Conservation (phyloP, 495 filamentous ascomycete species). For the Acidiella bohemica region DNA sequence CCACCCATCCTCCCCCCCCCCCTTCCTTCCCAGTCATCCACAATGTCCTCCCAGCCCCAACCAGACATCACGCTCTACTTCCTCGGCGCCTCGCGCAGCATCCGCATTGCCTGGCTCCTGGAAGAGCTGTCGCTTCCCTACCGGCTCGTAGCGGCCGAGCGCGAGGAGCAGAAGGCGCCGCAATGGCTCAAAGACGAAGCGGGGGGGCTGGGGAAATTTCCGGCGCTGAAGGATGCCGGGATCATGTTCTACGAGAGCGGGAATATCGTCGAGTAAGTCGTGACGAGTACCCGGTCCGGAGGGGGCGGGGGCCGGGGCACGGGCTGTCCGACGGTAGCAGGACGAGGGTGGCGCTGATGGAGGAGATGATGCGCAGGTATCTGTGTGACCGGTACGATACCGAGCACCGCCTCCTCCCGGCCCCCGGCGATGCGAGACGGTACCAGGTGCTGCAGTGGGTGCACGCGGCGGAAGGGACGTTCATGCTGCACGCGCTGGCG, state of each 20-base stretch:
- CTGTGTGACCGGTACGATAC: conserved; percentile 30
- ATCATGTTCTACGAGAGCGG: conserved; percentile 30
- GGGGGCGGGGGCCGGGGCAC: too few relatives aligned
- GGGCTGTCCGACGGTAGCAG: too few relatives aligned
- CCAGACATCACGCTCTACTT: conserved; percentile 34
- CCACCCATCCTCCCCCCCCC: too few relatives aligned
- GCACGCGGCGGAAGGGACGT: conserved; percentile 31
- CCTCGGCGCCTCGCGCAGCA: conserved; percentile 32
- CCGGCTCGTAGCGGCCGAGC: conserved; percentile 21
- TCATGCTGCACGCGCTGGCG: conserved; percentile 28
- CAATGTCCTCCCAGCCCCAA: too few relatives aligned
- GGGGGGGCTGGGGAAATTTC: conserved; percentile 30
- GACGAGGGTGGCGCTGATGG: background rate
- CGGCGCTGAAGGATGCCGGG: conserved; percentile 26
- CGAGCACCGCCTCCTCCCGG: conserved; percentile 22
- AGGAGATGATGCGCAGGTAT: conserved; percentile 20
- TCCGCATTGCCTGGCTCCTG: conserved; percentile 32
- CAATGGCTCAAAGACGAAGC: conserved; percentile 23
- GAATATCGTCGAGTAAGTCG: conserved; percentile 27
- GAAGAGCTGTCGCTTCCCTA: conserved; percentile 29
- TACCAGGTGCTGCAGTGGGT: conserved; percentile 26
- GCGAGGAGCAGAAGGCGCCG: conserved; percentile 25
- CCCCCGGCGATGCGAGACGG: conserved; percentile 16
- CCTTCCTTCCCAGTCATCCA: too few relatives aligned
- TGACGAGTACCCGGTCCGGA: too few relatives aligned